Evolutionary conservation across 495 filamentous ascomycete genomes (phyloP).

Genomic region (Aspergillus hancockii): DNA sequence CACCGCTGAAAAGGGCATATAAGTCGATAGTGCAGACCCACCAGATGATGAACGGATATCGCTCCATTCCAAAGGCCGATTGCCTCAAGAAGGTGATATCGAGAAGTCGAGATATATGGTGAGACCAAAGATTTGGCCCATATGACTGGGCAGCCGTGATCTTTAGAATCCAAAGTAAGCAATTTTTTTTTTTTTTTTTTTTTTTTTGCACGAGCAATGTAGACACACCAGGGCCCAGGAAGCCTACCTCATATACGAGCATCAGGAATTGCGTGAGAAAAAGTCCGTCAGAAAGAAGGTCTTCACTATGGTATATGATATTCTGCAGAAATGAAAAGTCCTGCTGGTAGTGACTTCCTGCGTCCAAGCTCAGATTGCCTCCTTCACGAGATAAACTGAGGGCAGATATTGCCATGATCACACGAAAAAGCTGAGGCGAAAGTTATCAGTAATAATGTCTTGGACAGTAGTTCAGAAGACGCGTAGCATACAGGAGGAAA

Average conservation of each 20-base stretch:
- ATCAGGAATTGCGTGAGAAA: slow-evolving; percentile 63
- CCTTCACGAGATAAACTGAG: slow-evolving; percentile 54
- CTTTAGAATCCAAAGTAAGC: slow-evolving; percentile 26
- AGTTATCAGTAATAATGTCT: slow-evolving; percentile 17
- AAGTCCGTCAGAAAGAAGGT: slow-evolving; percentile 57
- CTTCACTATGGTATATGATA: slow-evolving; percentile 45
- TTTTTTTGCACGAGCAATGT: background rate
- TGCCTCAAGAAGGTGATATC: slow-evolving; percentile 50
- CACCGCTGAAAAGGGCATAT: slow-evolving; percentile 56
- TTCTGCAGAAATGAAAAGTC: slow-evolving; percentile 51
- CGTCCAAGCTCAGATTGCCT: slow-evolving; percentile 45
- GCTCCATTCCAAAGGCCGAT: slow-evolving; percentile 47
- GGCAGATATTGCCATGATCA: slow-evolving; percentile 61
- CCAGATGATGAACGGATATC: slow-evolving; percentile 55
- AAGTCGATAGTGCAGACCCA: slow-evolving; percentile 57
- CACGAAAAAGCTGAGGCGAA: slow-evolving; percentile 52
- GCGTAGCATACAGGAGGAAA: slow-evolving; percentile 53
- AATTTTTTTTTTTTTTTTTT: too few relatives aligned
- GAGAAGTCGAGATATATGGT: slow-evolving; percentile 56
- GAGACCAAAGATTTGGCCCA: slow-evolving; percentile 53
- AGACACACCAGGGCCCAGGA: background rate
- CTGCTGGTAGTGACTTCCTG: slow-evolving; percentile 58
- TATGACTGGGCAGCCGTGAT: slow-evolving; percentile 49
- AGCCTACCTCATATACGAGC: slow-evolving; percentile 57
- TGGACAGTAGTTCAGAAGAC: slow-evolving; percentile 4